phyloP scores from a whole-genome alignment of 2,329 filamentous ascomycete species.

The Colletotrichum musicola region DNA sequence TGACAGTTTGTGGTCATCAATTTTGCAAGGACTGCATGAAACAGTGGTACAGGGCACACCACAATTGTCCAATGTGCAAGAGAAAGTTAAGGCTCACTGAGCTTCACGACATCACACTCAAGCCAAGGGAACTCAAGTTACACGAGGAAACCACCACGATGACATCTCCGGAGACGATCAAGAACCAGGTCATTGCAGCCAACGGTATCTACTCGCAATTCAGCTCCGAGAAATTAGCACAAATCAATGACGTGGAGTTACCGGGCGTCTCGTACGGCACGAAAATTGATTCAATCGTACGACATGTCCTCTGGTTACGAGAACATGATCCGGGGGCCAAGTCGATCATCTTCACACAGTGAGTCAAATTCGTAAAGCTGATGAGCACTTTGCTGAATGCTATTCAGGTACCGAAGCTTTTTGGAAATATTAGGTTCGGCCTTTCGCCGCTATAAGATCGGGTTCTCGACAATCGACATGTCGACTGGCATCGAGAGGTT shows the following conservation, averaged over 20 bases:
- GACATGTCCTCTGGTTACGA: slow-evolving; percentile 88
- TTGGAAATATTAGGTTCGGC: slow-evolving; percentile 79
- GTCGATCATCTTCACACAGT: slow-evolving; percentile 93
- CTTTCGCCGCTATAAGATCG: slow-evolving; percentile 79
- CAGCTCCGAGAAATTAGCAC: slow-evolving; percentile 75
- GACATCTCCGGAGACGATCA: background rate
- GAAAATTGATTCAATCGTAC: slow-evolving; percentile 86
- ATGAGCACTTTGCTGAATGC: slow-evolving; percentile 24
- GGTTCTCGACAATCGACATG: slow-evolving; percentile 77
- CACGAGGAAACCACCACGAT: slow-evolving; percentile 54
- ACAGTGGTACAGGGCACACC: slow-evolving; percentile 80
- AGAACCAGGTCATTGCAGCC: slow-evolving; percentile 44
- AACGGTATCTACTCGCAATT: slow-evolving; percentile 82
- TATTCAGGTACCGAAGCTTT: slow-evolving; percentile 76
- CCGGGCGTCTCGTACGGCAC: slow-evolving; percentile 82
- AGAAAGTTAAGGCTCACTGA: slow-evolving; percentile 72
- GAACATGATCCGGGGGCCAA: slow-evolving; percentile 88
- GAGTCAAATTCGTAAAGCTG: slow-evolving; percentile 33
- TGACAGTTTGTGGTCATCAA: slow-evolving; percentile 91
- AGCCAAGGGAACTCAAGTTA: slow-evolving; percentile 78
- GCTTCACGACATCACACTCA: slow-evolving; percentile 88
- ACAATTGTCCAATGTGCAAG: slow-evolving; percentile 89
- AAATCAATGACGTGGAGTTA: slow-evolving; percentile 87
- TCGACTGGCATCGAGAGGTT: slow-evolving; percentile 80
- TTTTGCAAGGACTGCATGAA: slow-evolving; percentile 92